Conservation (phyloP, 1,139 yeast genomes). For the Candida sojae region DNA sequence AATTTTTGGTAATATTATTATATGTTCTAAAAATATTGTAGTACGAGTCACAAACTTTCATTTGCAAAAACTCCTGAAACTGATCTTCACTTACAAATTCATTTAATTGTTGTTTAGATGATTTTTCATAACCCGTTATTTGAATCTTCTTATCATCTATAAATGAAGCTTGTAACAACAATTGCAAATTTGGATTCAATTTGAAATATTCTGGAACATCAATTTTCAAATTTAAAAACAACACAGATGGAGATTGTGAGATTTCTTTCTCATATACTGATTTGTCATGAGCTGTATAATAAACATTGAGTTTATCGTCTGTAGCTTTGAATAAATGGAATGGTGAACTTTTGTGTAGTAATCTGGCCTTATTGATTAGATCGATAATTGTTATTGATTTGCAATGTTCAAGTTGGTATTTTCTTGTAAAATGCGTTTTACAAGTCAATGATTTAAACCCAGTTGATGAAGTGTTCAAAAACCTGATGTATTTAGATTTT, state of each 20-base stretch:
- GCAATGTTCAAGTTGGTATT: conserved; percentile 7
- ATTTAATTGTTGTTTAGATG: conserved; percentile 23
- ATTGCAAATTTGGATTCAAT: conserved; percentile 23
- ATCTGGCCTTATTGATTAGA: conserved; percentile 72
- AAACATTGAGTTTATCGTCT: conserved; percentile 43
- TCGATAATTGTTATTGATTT: conserved; percentile 47
- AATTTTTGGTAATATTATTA: conserved; percentile 22
- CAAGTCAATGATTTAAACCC: conserved; percentile 22
- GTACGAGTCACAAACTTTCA: conserved; percentile 22
- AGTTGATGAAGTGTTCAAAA: conserved; percentile 24
- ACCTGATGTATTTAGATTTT: conserved; percentile 24
- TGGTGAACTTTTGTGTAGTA: conserved; percentile 77
- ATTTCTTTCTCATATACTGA: conserved; percentile 60
- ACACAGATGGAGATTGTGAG: conserved; percentile 59
- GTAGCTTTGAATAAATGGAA: conserved; percentile 72
- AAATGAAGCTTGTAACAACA: conserved; percentile 31
- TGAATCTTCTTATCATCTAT: conserved; percentile 30
- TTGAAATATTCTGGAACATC: conserved; percentile 27
- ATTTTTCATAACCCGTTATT: conserved; percentile 29
- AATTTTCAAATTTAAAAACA: conserved; percentile 57
- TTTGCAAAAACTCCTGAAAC: conserved; percentile 24
- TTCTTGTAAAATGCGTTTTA: conserved; percentile 13
- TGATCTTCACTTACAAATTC: conserved; percentile 24
- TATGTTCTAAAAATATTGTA: conserved; percentile 23
- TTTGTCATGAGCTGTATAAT: conserved; percentile 79